These are phyloP conservation scores for Mollisia scopiformis DNA, from an alignment of 2,329 filamentous ascomycete genomes.

Conservation along the genomic window DNA sequence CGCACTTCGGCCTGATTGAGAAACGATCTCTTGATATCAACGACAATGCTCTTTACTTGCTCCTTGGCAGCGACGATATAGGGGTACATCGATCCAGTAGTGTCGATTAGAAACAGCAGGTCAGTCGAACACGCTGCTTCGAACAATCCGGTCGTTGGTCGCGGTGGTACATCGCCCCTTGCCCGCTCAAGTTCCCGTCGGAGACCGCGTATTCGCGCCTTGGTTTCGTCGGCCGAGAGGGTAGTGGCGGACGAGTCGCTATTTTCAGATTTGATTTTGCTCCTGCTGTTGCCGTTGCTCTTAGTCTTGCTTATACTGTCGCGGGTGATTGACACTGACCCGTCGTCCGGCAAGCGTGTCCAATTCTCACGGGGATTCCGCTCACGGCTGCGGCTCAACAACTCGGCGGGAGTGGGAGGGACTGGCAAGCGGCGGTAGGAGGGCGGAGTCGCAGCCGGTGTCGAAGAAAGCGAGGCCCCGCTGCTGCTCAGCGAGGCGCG, in stretches of 20 bases:
- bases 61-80: slow-evolving; percentile 40
- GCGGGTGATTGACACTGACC: not conserved
- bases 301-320: not conserved
- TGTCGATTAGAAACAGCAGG: slow-evolving; percentile 43
- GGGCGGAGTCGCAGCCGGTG: not conserved
- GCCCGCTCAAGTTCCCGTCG: slow-evolving; percentile 13
- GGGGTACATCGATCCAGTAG: slow-evolving; percentile 38
- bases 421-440: not conserved
- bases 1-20: slow-evolving; percentile 40
- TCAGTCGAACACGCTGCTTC: slow-evolving; percentile 40
- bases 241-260: not conserved
- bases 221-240: slow-evolving; percentile 9
- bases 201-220: slow-evolving; percentile 9
- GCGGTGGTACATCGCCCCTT: slow-evolving; percentile 17
- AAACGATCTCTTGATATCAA: slow-evolving; percentile 37
- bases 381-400: too few species aligned
- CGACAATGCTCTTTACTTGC: slow-evolving; percentile 40
- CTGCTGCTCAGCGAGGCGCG: slow-evolving; percentile 2
- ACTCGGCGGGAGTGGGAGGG: not conserved
- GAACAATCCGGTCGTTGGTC: slow-evolving; percentile 36
- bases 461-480: not conserved
- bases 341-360: not conserved
- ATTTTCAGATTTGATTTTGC: too few species aligned
- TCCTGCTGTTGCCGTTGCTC: not conserved
- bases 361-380: too few species aligned